Evolutionary conservation across 1,139 yeast genomes (phyloP), one percentile per base, ranked within the genome.

Genomic region (Candida neerlandica): DNA sequence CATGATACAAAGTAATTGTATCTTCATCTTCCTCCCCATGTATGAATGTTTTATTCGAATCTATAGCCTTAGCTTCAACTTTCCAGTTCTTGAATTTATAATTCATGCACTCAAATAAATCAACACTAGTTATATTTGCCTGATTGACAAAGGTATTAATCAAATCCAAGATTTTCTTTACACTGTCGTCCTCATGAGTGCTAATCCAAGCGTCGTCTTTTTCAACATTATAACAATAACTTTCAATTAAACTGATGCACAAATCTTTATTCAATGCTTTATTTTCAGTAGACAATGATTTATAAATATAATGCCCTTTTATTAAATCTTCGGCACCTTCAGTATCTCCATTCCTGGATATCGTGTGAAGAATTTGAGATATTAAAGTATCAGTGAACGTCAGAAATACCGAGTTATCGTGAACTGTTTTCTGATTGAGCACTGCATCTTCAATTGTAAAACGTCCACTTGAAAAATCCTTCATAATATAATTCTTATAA

Each of bases 311-410:
- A 49, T 73, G 76, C 16, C 71, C 59, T 50, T 75, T 78, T 12
- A 76, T 67, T 14, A 75, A 58, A 4, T 64, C 56, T 9, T 74
- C 53, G 0, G 75, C 66, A 64, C 67, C 67, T 9, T 62, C 47
- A 3, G 73, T 71, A 53, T 76, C 80, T 4, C 81, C 81, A 48
- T 69, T 60, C 3, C 61, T 55, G 1, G 77, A 61, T 11, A 75
- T 60, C 0, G 68, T 58, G 41, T 68, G 72, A 21, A 76, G 61
- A 12, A 73, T 65, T 47, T 61, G 64, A 30, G 51, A 49, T 6
- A 67, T 50, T 15, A 60, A 46, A 11, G 54, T 48, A 41, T 60
- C 61, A 21, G 53, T 56, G n/a, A 62, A 41, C 7, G 58, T 51
- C 18, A 48, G 44, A 32, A 61, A 53, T 1, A 54, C 33, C n/a